phyloP scores from a whole-genome alignment of 2,329 filamentous ascomycete genomes.

The Cytospora chrysosperma region DNA sequence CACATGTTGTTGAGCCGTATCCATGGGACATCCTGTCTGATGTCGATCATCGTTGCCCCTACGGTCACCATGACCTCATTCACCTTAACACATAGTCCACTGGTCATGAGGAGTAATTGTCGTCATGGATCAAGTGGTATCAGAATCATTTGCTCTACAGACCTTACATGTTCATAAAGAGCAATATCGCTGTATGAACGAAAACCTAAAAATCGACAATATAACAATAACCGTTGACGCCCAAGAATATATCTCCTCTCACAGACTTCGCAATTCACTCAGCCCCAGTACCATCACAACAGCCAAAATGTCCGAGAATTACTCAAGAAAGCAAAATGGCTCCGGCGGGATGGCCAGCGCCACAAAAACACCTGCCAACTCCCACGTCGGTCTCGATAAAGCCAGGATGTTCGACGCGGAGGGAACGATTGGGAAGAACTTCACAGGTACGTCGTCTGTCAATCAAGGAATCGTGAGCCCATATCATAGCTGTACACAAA shows the following conservation, averaged over 20 bases:
- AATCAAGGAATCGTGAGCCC: no score
- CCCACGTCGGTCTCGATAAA: constrained; percentile 30
- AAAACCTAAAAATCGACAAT: no score
- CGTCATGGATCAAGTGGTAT: constrained; percentile 7
- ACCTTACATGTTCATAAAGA: no score
- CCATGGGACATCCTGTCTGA: neutral
- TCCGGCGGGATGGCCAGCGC: constrained; percentile 22
- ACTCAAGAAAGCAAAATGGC: constrained; percentile 17
- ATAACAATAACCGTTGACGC: no score
- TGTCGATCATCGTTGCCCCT: neutral
- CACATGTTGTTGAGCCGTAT: neutral
- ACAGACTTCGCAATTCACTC: neutral
- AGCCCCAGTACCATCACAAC: neutral
- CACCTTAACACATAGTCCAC: neutral
- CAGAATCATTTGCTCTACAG: neutral
- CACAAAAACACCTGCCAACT: constrained; percentile 29
- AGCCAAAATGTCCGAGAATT: constrained; percentile 23
- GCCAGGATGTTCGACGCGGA: constrained; percentile 47
- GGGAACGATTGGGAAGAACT: constrained; percentile 54
- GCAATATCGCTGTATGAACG: no score
- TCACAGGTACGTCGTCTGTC: constrained; percentile 42
- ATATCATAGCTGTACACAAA: no score
- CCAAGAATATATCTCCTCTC: no score
- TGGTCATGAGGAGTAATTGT: constrained; percentile 10
- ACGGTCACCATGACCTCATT: constrained; percentile 21